These are phyloP conservation scores for Verticillium klebahnii DNA, from an alignment of 2,329 filamentous ascomycete genomes.

Conservation along the genomic window DNA sequence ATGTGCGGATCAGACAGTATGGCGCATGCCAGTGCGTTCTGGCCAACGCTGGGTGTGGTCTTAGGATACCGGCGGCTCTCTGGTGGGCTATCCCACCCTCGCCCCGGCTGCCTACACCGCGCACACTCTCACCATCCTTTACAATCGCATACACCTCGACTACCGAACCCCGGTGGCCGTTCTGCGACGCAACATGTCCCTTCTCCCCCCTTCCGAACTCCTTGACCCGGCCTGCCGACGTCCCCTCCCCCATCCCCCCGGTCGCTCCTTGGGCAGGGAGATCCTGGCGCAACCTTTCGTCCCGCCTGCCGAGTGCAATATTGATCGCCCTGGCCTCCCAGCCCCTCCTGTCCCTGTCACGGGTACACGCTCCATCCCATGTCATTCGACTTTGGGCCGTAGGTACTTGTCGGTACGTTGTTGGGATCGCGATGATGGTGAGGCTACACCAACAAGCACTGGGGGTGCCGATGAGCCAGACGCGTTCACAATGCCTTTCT, in stretches of 20 bases:
- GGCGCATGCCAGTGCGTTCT: not conserved
- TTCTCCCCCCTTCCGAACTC: not conserved
- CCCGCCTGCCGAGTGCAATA: not conserved
- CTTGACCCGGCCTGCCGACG: not conserved
- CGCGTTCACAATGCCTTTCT: not conserved
- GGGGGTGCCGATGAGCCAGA: not conserved
- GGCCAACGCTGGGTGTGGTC: not conserved
- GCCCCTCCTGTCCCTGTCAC: not conserved
- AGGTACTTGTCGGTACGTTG: not conserved
- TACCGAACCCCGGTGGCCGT: not conserved
- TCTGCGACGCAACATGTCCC: not conserved
- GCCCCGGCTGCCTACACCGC: not conserved
- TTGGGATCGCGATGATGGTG: not conserved
- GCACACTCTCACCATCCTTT: not conserved
- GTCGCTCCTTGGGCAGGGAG: not conserved
- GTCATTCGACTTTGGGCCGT: not conserved
- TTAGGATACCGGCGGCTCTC: not conserved
- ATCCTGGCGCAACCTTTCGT: not conserved
- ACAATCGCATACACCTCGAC: not conserved
- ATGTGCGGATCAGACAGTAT: not conserved
- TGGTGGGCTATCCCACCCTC: not conserved
- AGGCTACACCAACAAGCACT: not conserved
- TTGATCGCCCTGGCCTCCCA: not conserved
- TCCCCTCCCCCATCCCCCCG: not conserved
- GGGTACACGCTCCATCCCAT: not conserved